Base-by-base conservation (phyloP, 805 yeast species). In the Komagataella mondaviorum region DNA sequence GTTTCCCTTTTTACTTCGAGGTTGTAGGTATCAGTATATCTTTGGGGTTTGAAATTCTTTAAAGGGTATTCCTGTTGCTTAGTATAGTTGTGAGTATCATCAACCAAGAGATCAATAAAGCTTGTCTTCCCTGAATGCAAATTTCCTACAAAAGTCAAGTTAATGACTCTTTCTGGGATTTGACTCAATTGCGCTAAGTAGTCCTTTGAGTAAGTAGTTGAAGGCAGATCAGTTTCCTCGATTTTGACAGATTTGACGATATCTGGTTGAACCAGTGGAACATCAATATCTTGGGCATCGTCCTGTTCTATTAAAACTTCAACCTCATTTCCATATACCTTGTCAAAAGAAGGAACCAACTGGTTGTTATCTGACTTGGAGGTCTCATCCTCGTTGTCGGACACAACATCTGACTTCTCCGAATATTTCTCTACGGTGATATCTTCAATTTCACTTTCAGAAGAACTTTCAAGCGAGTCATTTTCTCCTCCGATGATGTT, bases 41-140 rank as follows among this genome's bases (percentile, higher is more conserved):
- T 65, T 48, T 79, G 59, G 23, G 77, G 80, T 49, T 68, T 70
- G 69, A 67, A 69, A 47, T 66, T 71, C 51, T 65, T 67, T 1
- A 66, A 55, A 30, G 39, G 14, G n/a, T 30, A 14, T 8, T 12
- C 39, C 8, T 30, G 14, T 30, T 10, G 39, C 6, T 30, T 6
- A 14, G 14, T 10, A 8, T 30, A 30, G n/a, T 62, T 60, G 57
- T 88, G 96, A 0, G 95, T 81, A 52, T 83, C 81, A 2, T 69
- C 56, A 0, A 88, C 78, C 22, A 91, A 63, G 64, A 76, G 63
- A 60, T 91, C 96, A 2, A 87, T 56, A 1, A 90, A 66, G 0
- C 88, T 72, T 0, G 98, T 86, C 66, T 93, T 93, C 1, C 99
- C 99, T 4, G 88, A 81, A 57, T 87, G 86, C 1, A 85, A 62